A percentile compares a stretch with the other conserved stretches of the same genome.
These are phyloP conservation scores for Trichomonas vaginalis DNA, from an alignment of 208 protist genomes.

Conservation along the genomic window DNA sequence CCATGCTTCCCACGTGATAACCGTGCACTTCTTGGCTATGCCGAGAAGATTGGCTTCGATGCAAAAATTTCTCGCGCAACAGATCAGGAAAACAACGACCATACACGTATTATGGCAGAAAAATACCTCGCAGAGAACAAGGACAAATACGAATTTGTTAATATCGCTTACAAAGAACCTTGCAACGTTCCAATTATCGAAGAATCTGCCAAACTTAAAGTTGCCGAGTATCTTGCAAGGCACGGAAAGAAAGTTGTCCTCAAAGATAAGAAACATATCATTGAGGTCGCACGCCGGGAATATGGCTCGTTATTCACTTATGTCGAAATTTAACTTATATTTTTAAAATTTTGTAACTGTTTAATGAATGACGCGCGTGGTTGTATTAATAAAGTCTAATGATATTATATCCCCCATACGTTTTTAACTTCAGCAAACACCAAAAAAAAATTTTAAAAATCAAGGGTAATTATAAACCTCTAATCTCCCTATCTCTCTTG, in stretches of 20 bases:
- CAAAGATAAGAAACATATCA: background rate
- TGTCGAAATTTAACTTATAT: background rate
- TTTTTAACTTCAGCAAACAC: too few species aligned
- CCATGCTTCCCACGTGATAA: conserved; percentile 50
- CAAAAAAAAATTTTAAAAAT: too few species aligned
- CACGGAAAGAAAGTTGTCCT: conserved; percentile 32
- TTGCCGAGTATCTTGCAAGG: conserved; percentile 34
- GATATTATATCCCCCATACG: too few species aligned
- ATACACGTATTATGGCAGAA: conserved; percentile 20
- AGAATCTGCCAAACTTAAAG: conserved; percentile 41
- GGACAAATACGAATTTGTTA: conserved; percentile 39
- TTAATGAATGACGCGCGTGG: too few species aligned
- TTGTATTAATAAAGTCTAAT: too few species aligned
- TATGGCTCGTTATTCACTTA: background rate
- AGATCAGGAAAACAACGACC: conserved; percentile 39
- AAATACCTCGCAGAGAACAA: conserved; percentile 23
- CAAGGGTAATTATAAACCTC: too few species aligned
- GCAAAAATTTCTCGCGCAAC: conserved; percentile 39
- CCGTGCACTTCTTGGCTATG: conserved; percentile 37
- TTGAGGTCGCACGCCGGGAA: background rate
- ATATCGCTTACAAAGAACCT: conserved; percentile 40
- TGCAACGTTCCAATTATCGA: conserved; percentile 43
- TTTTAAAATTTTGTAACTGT: too few species aligned
- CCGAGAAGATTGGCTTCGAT: conserved; percentile 29
- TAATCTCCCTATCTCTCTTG: too few species aligned